Base-by-base conservation (phyloP, 129 eudicot species). In the Escallonia herrerae region DNA sequence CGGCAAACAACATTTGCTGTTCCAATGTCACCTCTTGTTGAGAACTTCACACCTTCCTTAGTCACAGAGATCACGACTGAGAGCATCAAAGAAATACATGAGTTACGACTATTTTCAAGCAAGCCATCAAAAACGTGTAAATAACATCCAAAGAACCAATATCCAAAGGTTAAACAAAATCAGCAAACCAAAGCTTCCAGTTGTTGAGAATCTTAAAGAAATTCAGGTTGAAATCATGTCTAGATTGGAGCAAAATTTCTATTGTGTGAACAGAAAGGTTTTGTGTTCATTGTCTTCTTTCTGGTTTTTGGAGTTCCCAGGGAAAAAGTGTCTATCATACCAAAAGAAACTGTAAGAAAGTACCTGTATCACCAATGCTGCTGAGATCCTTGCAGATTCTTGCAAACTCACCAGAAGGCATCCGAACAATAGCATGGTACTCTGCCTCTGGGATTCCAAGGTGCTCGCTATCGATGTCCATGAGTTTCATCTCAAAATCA, bases 391-490 rank as follows among this genome's bases (percentile, higher is more conserved):
- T 91, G 69, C 96, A 91, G n/a, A 91, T 91, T 74, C 96, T 87
- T 2, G 95, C 88, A 75, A 91, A 91, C 67, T 91, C 96, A 2
- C 86, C 43, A 39, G 96, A 91, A 60, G 96, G 96, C 97, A 91
- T 87, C 56, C 95, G 76, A 11, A 91, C 97, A 64, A 85, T 91
- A 62, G 97, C 95, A 63, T 87, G 88, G 54, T 91, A 91, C 70
- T 87, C 96, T 15, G 95, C 97, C 63, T 88, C 97, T 6, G 91
- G 97, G 15, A 87, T 87, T 40, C 95, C 97, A 64, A 91, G 90
- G 61, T 85, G 97, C 81, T 91, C 97, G 54, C 95, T 91, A 43
- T 91, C 95, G n/a, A 91, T 88, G 75, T 91, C 96, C 97, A 91
- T 91, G 4, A 87, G 88, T 78, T 87, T 91, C 97, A 91, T 91